Conservation (phyloP, 345 rosid species). For the Angophora floribunda region DNA sequence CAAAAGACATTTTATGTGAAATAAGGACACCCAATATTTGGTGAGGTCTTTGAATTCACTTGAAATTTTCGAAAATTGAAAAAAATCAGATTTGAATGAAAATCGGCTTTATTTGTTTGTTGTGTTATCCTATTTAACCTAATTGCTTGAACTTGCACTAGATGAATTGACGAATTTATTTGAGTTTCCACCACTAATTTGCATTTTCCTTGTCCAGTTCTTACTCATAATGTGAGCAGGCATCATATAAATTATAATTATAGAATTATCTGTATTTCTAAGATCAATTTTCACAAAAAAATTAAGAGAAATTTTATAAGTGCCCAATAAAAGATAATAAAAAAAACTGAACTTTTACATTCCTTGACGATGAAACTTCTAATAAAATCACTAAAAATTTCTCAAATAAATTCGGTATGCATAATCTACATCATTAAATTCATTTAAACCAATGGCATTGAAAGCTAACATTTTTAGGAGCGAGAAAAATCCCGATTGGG, state of each 20-base stretch:
- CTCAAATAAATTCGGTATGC: neutral
- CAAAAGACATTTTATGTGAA: too few species aligned
- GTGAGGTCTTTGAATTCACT: neutral
- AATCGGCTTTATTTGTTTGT: neutral
- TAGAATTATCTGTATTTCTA: neutral
- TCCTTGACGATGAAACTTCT: neutral
- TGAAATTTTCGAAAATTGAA: neutral
- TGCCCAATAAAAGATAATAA: neutral
- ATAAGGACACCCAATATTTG: neutral
- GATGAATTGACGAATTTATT: neutral
- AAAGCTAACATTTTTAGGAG: neutral
- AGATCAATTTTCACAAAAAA: neutral
- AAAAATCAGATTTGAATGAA: neutral
- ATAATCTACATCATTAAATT: neutral
- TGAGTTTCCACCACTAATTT: neutral
- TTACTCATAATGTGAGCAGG: fast-evolving
- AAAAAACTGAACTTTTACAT: neutral
- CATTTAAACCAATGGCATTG: neutral
- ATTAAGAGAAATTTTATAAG: neutral
- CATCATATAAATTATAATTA: neutral
- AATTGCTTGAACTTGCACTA: neutral
- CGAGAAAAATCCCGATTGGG: neutral
- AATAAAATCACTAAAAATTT: neutral
- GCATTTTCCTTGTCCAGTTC: neutral
- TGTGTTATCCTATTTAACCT: neutral